A percentile compares a stretch with the other conserved stretches of the same genome.
These are phyloP conservation scores for Colletotrichum euphorbiae DNA, from an alignment of 2,329 filamentous ascomycete genomes.

Conservation along the genomic window DNA sequence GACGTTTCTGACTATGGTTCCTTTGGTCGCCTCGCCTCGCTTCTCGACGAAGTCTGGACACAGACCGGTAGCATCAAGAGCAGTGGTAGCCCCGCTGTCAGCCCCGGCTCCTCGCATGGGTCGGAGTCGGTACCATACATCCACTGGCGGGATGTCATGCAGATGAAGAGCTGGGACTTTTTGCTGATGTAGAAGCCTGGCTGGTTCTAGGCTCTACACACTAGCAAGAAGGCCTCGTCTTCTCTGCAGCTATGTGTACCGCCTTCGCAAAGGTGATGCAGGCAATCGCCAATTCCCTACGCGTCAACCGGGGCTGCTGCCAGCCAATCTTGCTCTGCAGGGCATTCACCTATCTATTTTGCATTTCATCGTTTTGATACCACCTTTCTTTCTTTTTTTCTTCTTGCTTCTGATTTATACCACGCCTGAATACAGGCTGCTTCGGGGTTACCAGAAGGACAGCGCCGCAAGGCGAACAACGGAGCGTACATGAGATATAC, in stretches of 20 bases:
- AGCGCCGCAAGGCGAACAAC: constrained; percentile 53
- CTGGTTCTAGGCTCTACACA: constrained; percentile 28
- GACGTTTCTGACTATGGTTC: constrained; percentile 84
- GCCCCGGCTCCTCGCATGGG: constrained; percentile 47
- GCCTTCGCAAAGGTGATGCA: constrained; percentile 50
- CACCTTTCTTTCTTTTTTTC: constrained; percentile 42
- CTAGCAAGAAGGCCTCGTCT: not conserved
- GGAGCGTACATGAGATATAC: constrained; percentile 39
- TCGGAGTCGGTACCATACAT: constrained; percentile 70
- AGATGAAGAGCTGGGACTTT: constrained; percentile 90
- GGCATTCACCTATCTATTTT: constrained; percentile 36
- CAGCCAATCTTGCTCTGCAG: constrained; percentile 25
- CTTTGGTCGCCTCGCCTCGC: constrained; percentile 82
- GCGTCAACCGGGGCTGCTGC: constrained; percentile 30
- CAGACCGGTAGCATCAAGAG: constrained; percentile 71
- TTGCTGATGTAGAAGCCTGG: constrained; percentile 75
- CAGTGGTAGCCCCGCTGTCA: constrained; percentile 47
- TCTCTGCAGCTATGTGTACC: constrained; percentile 42
- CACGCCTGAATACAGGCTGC: constrained; percentile 30
- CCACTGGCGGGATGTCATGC: constrained; percentile 96
- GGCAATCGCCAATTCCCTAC: constrained; percentile 49
- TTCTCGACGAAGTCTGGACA: constrained; percentile 87
- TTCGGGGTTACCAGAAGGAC: constrained; percentile 38
- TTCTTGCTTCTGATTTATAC: constrained; percentile 45
- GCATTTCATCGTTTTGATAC: constrained; percentile 41